Conservation (phyloP, 768 basidiomycete genomes). For the Russula emetica region DNA sequence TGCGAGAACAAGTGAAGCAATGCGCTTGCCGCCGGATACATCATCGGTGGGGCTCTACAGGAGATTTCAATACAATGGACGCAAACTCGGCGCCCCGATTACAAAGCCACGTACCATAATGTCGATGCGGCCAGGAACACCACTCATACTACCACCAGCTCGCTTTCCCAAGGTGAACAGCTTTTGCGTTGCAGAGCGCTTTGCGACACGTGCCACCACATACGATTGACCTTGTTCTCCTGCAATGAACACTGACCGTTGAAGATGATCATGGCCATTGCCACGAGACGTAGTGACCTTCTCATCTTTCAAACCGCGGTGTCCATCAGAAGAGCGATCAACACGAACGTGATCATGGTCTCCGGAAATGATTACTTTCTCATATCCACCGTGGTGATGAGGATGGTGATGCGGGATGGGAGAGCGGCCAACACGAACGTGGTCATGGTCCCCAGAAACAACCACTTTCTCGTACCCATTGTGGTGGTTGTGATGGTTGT, state of each 20-base stretch:
- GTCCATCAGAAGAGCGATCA: conserved; percentile 7
- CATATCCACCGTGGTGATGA: conserved; percentile 9
- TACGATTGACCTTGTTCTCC: conserved; percentile 26
- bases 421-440: conserved; percentile 15
- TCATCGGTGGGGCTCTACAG: conserved; percentile 37
- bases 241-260: conserved; percentile 25
- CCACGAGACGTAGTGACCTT: conserved; percentile 29
- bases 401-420: conserved; percentile 6
- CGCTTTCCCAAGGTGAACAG: conserved; percentile 14
- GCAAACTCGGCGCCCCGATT: conserved; percentile 14
- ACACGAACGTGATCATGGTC: conserved; percentile 24
- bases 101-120: conserved; percentile 42
- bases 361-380: conserved; percentile 18
- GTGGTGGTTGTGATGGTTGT: conserved; percentile 14
- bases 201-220: conserved; percentile 26
- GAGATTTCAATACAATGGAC: not conserved
- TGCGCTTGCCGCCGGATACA: conserved; percentile 35
- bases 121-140: conserved; percentile 43
- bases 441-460: conserved; percentile 23
- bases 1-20: conserved; percentile 42
- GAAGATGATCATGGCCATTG: conserved; percentile 29
- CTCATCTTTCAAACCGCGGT: conserved; percentile 25
- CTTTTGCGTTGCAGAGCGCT: conserved; percentile 21
- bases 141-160: conserved; percentile 19
- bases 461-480: conserved; percentile 7